Evolutionary conservation across 2,329 filamentous ascomycete genomes (phyloP), one percentile per base, ranked within the genome.

Genomic region (Hirsutella rhossiliensis): DNA sequence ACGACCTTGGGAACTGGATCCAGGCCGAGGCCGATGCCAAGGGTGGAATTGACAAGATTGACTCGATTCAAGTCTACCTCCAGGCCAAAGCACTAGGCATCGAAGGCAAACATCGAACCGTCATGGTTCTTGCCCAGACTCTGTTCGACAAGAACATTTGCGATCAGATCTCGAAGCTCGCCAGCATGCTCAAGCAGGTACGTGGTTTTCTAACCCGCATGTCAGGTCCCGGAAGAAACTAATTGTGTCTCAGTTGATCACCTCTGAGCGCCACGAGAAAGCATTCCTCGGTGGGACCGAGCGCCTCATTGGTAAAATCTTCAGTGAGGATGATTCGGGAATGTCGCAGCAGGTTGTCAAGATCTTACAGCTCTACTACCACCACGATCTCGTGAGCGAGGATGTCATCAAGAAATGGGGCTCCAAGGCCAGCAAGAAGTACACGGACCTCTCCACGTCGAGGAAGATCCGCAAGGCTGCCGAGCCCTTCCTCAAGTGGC

Each of bases 61-160:
- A 87, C 59, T 89, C 94, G 58, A 76, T 97, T 52, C 83, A 89
- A 34, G 87, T 98, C 62, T 97, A 94, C 67, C 71, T 94, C 68
- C 97, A 98, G 76, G 90, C 90, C 52, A 92, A 94, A 71, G 92
- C 97, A 56, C 74, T 97, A 45, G 89, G 89, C 55, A 92, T 98
- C 52, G 90, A 96, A 69, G 66, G 67, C 68, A 98, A 97, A 79
- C 86, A 96, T 73, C 88, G 85, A 68, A 95, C 89, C 41, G 75
- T 95, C 45, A 77, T 89, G 45, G 89, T 98, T 47, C 80, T 98
- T 38, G 87, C 89, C 41, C 88, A 95, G 73, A 90, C 87, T 52
- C 75, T 98, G 55, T 98, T 98, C 63, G 82, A 94, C 62, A 82
- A 94, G 59, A 84, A 87, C 63, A 89, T 97, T 52, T 73, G 82